Percentiles rank a stretch among this genome's conserved stretches.
These are phyloP conservation scores for Schrenkiella parvula DNA, from an alignment of 345 rosid species.

Conservation along the genomic window DNA sequence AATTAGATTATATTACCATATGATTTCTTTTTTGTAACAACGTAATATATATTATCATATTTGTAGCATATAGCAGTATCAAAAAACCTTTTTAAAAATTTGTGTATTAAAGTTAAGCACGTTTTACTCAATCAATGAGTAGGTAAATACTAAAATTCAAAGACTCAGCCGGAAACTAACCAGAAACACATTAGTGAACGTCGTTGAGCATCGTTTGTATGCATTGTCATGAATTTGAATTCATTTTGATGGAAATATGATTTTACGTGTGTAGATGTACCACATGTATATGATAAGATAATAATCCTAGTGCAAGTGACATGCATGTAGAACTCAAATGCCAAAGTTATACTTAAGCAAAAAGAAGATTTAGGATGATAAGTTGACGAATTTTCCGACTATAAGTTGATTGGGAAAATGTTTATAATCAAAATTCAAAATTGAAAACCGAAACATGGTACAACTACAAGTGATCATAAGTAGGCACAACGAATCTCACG, in stretches of 20 bases:
- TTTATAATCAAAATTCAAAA: neutral
- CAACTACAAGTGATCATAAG: slow-evolving; percentile 22
- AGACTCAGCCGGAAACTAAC: neutral
- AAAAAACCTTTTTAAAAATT: neutral
- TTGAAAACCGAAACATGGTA: neutral
- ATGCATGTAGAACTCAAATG: neutral
- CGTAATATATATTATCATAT: neutral
- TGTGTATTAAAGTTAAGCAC: neutral
- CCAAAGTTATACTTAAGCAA: neutral
- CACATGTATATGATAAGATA: neutral
- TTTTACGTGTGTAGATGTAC: neutral
- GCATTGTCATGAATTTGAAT: neutral
- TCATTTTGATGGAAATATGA: neutral
- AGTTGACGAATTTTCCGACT: neutral
- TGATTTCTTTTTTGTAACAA: too few species aligned
- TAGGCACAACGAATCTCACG: slow-evolving; percentile 12
- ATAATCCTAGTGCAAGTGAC: neutral
- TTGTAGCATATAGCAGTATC: neutral
- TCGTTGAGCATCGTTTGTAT: neutral
- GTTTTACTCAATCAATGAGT: neutral
- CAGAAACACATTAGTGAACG: neutral
- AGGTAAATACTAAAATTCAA: neutral
- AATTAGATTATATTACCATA: neutral
- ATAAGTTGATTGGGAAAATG: neutral
- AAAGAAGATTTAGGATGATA: neutral